Conservation (phyloP, 1,139 yeast species). For the Kodamaea sp. region DNA sequence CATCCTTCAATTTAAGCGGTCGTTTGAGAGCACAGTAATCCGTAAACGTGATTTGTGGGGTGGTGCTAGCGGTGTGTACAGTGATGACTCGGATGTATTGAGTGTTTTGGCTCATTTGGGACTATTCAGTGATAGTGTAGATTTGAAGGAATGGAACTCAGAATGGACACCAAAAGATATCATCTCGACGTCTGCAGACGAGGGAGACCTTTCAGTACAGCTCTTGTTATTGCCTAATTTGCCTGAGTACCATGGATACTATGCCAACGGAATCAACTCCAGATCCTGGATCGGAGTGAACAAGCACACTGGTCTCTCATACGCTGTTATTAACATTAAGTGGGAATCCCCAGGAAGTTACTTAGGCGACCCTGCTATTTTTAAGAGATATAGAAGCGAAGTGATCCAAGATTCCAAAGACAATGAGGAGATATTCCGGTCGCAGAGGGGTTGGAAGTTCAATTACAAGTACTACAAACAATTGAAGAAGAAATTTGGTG, state of each 20-base stretch:
- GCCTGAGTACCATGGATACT: conserved; percentile 59
- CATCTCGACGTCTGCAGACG: conserved; percentile 14
- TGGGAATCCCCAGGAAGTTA: conserved; percentile 45
- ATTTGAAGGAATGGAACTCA: conserved; percentile 38
- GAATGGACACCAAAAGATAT: conserved; percentile 31
- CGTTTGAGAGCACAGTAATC: conserved; percentile 35
- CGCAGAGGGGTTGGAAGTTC: conserved; percentile 36
- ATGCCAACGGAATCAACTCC: conserved; percentile 68
- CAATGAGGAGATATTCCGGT: conserved; percentile 16
- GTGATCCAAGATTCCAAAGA: conserved; percentile 24
- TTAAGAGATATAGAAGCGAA: conserved; percentile 33
- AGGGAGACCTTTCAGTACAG: conserved; percentile 67
- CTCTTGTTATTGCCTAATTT: conserved; percentile 70
- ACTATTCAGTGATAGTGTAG: conserved; percentile 38
- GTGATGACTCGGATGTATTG: conserved; percentile 89
- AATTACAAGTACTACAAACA: conserved; percentile 28
- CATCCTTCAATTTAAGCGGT: conserved; percentile 28
- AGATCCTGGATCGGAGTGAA: conserved; percentile 61
- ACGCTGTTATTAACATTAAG: conserved; percentile 55
- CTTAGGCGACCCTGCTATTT: conserved; percentile 29
- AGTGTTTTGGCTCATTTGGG: conserved; percentile 78
- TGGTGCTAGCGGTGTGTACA: conserved; percentile 71
- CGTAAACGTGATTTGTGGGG: conserved; percentile 79
- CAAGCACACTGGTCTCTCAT: conserved; percentile 70
- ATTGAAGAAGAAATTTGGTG: conserved; percentile 24